Evolutionary conservation across 2,329 filamentous ascomycete species (phyloP).

Genomic region (Fusarium domesticum): DNA sequence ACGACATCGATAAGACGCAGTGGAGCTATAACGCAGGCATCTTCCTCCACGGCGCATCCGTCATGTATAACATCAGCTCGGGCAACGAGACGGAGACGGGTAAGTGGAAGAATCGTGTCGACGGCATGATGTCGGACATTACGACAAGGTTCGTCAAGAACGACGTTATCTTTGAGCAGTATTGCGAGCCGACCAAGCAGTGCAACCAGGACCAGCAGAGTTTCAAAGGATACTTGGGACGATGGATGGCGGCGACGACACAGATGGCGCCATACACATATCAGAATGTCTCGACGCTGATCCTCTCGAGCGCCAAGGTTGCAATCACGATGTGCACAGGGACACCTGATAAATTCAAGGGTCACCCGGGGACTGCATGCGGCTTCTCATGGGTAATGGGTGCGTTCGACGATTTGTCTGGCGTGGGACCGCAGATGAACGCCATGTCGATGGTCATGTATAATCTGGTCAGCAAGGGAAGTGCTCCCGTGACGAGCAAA

Average conservation of each 20-base stretch:
- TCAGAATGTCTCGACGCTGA: constrained; percentile 48
- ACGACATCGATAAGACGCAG: constrained; percentile 53
- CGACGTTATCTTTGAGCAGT: constrained; percentile 60
- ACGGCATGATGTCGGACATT: constrained; percentile 54
- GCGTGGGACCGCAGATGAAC: constrained; percentile 69
- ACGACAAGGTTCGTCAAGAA: constrained; percentile 52
- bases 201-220: constrained; percentile 71
- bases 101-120: constrained; percentile 56
- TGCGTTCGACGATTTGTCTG: constrained; percentile 56
- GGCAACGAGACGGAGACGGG: constrained; percentile 35
- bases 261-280: constrained; percentile 54
- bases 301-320: constrained; percentile 49
- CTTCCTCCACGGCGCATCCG: constrained; percentile 59
- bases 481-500: constrained; percentile 47
- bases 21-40: constrained; percentile 71
- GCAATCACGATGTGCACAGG: constrained; percentile 54
- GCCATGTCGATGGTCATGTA: constrained; percentile 63
- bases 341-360: constrained; percentile 45
- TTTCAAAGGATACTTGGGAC: constrained; percentile 73
- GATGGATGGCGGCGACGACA: constrained; percentile 59
- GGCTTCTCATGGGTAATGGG: constrained; percentile 62
- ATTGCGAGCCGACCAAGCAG: constrained; percentile 58
- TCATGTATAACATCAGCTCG: constrained; percentile 56
- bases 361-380: constrained; percentile 58
- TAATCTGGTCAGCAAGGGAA: constrained; percentile 46